Evolutionary conservation across 2,329 filamentous ascomycete genomes (phyloP), one percentile per base, ranked within the genome.

Genomic region (Mycogone perniciosa): DNA sequence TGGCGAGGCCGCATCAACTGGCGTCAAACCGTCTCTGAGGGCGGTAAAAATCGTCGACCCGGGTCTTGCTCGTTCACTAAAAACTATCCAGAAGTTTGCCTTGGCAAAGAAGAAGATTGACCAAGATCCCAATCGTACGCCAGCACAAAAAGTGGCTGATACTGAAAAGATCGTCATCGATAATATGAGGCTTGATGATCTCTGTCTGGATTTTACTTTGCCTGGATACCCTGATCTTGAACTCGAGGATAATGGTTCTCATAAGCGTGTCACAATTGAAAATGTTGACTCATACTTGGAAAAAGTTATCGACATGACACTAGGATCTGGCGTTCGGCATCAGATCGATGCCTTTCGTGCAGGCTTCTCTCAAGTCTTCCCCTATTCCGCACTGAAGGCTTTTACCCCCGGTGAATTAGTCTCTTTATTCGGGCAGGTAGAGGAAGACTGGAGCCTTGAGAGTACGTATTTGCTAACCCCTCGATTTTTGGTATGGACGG

Each of bases 381-480:
- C 92, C 0, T 99, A 96, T 70, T 86, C 89, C 4, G 89, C 95
- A 6, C 72, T 99, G 44, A 89, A 86, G 57, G 89, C 93, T 0
- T 99, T 99, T 64, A 99, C 93, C 0, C 91, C 95, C 0, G 89
- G 89, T 60, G 95, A 99, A 68, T 77, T 99, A 31, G 92, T 96
- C 38, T 92, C 91, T 74, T 78, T 99, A 29, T 99, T 97, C 71
- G 93, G 93, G 13, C 83, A 86, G 52, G 84, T 89, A 4, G 88
- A 97, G 6, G 93, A 99, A 65, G 93, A 99, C 67, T 99, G 93
- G 93, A 89, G 89, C 26, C 84, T 99, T 57, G 92, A 97, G 67
- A 99, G 89, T 93, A 81, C 79, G 88, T 77, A 50, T 44, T 31
- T 13, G 31, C 29, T 48, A 4, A 31, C 4, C 7, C 53, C 37